A percentile compares a stretch with the other conserved stretches of the same genome.
These are phyloP conservation scores for Elsinoe batatas DNA, from an alignment of 2,329 filamentous ascomycete genomes.

Conservation along the genomic window DNA sequence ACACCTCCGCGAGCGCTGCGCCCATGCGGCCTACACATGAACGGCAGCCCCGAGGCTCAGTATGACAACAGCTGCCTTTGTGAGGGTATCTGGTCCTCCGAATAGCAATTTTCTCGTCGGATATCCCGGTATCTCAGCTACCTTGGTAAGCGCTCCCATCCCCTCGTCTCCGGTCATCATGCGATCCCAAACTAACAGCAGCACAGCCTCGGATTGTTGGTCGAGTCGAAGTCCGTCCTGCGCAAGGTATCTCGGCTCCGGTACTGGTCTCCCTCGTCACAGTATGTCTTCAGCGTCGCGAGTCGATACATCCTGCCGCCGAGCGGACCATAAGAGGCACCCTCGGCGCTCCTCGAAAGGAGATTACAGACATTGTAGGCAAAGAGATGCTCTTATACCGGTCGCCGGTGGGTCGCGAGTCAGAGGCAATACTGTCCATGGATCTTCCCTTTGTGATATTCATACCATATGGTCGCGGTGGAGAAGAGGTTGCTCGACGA, in stretches of 20 bases:
- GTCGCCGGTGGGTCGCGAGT: constrained; percentile 72
- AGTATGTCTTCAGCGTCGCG: constrained; percentile 84
- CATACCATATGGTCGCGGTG: constrained; percentile 86
- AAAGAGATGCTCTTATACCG: constrained; percentile 91
- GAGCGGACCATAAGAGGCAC: constrained; percentile 91
- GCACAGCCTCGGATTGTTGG: constrained; percentile 90
- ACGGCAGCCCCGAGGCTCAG: constrained; percentile 10
- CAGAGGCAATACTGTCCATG: constrained; percentile 87
- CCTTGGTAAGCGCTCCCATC: constrained; percentile 46
- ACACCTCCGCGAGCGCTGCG: constrained; percentile 11
- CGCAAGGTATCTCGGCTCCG: constrained; percentile 73
- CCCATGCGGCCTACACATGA: constrained; percentile 16
- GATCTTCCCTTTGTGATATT: constrained; percentile 95
- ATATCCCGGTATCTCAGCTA: constrained; percentile 96
- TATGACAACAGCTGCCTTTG: constrained; percentile 54
- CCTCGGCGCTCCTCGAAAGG: constrained; percentile 78
- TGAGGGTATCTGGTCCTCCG: constrained; percentile 92
- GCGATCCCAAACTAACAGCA: neutral
- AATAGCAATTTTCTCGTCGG: constrained; percentile 96
- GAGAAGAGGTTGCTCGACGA: constrained; percentile 77
- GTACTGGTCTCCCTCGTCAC: constrained; percentile 87
- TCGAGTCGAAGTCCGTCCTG: constrained; percentile 90
- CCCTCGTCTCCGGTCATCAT: neutral
- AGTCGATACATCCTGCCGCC: constrained; percentile 92
- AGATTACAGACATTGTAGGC: constrained; percentile 84